A percentile compares a stretch with the other conserved stretches of the same genome.
Conservation (phyloP, 73 alveolate species). For the Tetrahymena borealis region DNA sequence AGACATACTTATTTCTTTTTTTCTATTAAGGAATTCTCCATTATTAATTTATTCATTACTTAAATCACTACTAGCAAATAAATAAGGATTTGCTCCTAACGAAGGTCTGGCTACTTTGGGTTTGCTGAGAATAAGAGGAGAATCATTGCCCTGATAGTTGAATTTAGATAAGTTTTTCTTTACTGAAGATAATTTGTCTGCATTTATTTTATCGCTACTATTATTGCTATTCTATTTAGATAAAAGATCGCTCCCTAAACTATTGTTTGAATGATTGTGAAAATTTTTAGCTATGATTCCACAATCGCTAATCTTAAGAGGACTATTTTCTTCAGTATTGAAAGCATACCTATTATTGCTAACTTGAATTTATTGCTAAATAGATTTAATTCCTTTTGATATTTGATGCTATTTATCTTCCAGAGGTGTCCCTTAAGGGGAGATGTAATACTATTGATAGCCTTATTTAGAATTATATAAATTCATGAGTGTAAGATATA, state of each 20-base stretch:
- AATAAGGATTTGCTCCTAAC: not conserved
- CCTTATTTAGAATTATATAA: too few species aligned
- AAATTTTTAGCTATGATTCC: not conserved
- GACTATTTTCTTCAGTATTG: not conserved
- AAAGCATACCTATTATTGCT: not conserved
- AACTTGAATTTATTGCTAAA: not conserved
- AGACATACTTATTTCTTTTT: not conserved
- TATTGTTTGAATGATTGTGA: not conserved
- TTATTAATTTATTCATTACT: not conserved
- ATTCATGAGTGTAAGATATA: too few species aligned
- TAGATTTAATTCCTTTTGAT: not conserved
- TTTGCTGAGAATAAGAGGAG: not conserved
- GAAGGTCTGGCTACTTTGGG: not conserved
- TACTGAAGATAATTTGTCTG: not conserved
- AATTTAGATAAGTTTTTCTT: not conserved
- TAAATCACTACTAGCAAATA: not conserved
- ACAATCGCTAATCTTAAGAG: not conserved
- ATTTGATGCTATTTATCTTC: not conserved
- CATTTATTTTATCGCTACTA: not conserved
- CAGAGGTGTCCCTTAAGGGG: too few species aligned
- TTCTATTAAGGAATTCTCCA: not conserved
- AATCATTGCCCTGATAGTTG: not conserved
- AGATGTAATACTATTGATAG: too few species aligned
- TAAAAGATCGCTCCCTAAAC: not conserved
- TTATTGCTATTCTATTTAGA: not conserved